A percentile compares a stretch with the other conserved stretches of the same genome.
Evolutionary conservation across 441 rosid species (phyloP).

Genomic region (Erysimum cheiri): DNA sequence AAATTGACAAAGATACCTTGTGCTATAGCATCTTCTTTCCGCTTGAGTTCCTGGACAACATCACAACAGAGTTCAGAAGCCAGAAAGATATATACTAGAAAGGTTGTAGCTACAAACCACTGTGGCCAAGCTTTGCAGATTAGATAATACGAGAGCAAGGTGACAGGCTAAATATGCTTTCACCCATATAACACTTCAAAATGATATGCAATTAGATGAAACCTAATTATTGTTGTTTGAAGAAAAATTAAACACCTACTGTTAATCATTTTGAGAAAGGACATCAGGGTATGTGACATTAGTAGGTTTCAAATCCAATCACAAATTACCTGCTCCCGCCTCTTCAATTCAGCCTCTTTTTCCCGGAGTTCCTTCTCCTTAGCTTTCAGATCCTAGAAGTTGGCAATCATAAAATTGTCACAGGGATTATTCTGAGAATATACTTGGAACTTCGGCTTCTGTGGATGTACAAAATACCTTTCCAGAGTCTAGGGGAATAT

Average conservation of each 20-base stretch:
- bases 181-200: conserved; percentile 12
- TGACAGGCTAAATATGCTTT: conserved; percentile 7
- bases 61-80: conserved; percentile 17
- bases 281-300: conserved; percentile 1
- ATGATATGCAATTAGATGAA: conserved; percentile 5
- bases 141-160: not conserved
- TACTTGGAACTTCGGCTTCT: conserved; percentile 1
- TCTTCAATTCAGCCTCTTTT: conserved; percentile 86
- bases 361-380: conserved; percentile 92
- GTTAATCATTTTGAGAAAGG: conserved; percentile 4
- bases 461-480: conserved; percentile 49
- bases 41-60: conserved; percentile 71
- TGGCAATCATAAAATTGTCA: conserved; percentile 14
- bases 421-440: conserved; percentile 14
- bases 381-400: conserved; percentile 69
- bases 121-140: conserved; percentile 15
- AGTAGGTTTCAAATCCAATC: conserved; percentile 4
- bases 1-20: conserved; percentile 49
- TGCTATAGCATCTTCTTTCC: conserved; percentile 89
- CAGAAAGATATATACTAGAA: conserved; percentile 5
- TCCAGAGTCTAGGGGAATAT: conserved; percentile 80
- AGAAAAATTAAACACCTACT: conserved; percentile 14
- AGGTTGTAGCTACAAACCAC: conserved; percentile 13
- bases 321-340: conserved; percentile 72
- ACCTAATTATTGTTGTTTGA: not conserved